These are phyloP conservation scores for Breynia disticha DNA, from an alignment of 441 rosid species.

Conservation along the genomic window DNA sequence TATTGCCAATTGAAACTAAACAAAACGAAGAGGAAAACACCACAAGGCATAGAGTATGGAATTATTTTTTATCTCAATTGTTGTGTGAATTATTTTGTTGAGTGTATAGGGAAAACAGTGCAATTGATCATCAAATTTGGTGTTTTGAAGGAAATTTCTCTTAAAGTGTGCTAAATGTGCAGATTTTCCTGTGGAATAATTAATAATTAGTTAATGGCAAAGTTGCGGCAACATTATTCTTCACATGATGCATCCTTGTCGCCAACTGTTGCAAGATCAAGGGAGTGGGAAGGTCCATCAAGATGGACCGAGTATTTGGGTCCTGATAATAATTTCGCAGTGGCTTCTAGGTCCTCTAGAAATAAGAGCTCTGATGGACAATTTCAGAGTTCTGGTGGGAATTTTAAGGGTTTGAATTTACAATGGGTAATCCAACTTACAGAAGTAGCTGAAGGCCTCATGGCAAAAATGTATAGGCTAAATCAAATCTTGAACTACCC, in stretches of 20 bases:
- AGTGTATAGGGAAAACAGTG: no score
- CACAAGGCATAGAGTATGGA: no score
- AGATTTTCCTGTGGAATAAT: constrained; percentile 8
- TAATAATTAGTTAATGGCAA: constrained; percentile 44
- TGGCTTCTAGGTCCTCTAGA: constrained; percentile 46
- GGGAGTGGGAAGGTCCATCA: constrained; percentile 92
- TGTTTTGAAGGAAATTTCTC: no score
- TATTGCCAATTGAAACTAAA: no score
- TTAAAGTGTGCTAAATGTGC: not conserved
- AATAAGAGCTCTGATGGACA: constrained; percentile 56
- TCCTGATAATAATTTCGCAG: constrained; percentile 56
- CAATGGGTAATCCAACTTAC: constrained; percentile 87
- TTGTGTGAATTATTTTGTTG: no score
- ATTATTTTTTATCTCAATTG: no score
- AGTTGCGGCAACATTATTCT: constrained; percentile 49
- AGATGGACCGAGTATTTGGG: constrained; percentile 96
- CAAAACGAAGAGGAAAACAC: no score
- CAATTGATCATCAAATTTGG: no score
- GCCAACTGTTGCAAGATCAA: constrained; percentile 51
- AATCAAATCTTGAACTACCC: constrained; percentile 92
- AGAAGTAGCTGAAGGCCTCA: constrained; percentile 90
- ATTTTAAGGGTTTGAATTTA: constrained; percentile 81
- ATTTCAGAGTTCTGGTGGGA: constrained; percentile 50
- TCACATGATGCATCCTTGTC: constrained; percentile 51
- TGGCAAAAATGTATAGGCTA: constrained; percentile 97